phyloP scores from a whole-genome alignment of 1,284 basidiomycete genomes.

The Ceratobasidium sp. region DNA sequence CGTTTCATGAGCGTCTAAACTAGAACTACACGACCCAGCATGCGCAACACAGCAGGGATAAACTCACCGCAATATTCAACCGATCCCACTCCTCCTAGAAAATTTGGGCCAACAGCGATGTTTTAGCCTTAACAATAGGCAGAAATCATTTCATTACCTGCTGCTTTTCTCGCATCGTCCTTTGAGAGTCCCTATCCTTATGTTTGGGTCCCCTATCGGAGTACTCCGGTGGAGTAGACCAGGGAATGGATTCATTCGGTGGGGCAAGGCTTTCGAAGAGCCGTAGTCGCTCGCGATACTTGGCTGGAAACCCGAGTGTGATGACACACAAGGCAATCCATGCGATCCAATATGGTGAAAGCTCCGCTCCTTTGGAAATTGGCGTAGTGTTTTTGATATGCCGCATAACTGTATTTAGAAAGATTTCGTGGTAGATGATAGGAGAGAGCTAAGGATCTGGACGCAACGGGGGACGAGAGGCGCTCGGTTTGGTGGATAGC shows the following conservation, averaged over 20 bases:
- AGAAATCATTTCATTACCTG: not conserved
- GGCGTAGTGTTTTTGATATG: too few species aligned
- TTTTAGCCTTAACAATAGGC: not conserved
- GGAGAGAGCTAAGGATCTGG: too few species aligned
- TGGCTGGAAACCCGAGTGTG: conserved; percentile 19
- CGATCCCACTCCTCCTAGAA: conserved; percentile 28
- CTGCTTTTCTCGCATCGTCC: conserved; percentile 12
- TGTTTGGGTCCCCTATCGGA: not conserved
- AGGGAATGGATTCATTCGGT: not conserved
- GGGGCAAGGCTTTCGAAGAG: conserved; percentile 9
- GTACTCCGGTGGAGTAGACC: not conserved
- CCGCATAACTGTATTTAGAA: too few species aligned
- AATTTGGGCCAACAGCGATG: not conserved
- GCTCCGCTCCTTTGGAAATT: too few species aligned
- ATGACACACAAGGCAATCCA: not conserved
- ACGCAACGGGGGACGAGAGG: too few species aligned
- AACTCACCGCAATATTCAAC: conserved; percentile 15
- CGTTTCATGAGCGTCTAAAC: too few species aligned
- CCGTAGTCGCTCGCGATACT: conserved; percentile 18
- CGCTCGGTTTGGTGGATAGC: too few species aligned
- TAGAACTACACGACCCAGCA: too few species aligned
- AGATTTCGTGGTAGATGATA: too few species aligned
- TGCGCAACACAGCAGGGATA: not conserved
- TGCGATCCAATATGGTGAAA: too few species aligned
- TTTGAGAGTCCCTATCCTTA: not conserved